Conservation (phyloP, 2,329 filamentous ascomycete species). For the Monilinia polystroma region DNA sequence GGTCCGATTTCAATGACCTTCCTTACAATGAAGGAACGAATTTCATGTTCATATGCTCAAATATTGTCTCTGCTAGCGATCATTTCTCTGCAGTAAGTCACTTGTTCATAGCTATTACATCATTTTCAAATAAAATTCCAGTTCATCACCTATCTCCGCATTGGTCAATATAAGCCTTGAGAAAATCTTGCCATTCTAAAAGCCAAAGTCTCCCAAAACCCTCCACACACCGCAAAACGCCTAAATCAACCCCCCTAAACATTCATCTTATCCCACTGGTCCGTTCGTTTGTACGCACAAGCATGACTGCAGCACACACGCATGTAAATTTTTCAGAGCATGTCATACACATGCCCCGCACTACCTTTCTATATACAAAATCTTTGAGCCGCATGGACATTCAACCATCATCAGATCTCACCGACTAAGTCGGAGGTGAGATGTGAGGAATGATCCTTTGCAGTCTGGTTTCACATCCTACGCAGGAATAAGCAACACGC, state of each 20-base stretch:
- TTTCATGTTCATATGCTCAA: not conserved
- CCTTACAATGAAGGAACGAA: not conserved
- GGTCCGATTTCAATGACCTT: not conserved
- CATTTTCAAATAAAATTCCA: not conserved
- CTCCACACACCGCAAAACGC: not conserved
- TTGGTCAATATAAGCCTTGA: not conserved
- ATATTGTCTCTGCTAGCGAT: not conserved
- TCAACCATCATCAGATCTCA: too few relatives aligned
- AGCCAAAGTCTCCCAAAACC: not conserved
- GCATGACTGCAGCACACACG: not conserved
- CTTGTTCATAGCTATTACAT: not conserved
- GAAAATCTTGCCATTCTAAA: not conserved
- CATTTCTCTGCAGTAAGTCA: not conserved
- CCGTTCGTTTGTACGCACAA: not conserved
- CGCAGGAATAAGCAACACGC: too few relatives aligned
- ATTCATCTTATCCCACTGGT: not conserved
- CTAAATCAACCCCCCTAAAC: not conserved
- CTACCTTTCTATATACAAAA: too few relatives aligned
- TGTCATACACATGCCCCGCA: too few relatives aligned
- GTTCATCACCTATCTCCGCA: not conserved
- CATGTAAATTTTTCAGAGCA: not conserved
- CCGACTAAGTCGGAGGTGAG: too few relatives aligned
- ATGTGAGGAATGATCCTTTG: too few relatives aligned
- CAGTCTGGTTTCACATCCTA: too few relatives aligned
- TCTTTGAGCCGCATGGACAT: too few relatives aligned